phyloP scores from a whole-genome alignment of 495 filamentous ascomycete species.

The Aspergillus wentii region DNA sequence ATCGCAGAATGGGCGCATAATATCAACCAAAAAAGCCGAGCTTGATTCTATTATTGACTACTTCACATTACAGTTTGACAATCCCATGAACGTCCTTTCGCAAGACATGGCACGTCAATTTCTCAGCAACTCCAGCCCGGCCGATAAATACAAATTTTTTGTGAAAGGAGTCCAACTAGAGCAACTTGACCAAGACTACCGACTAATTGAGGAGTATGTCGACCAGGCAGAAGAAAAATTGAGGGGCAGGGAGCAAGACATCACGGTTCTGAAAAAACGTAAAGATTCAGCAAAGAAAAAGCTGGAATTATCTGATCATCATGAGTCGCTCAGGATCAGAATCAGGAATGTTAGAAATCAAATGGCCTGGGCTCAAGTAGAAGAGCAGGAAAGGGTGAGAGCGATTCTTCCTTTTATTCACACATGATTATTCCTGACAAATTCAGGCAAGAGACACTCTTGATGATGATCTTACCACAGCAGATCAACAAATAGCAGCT shows the following conservation, averaged over 20 bases:
- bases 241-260: slow-evolving; percentile 39
- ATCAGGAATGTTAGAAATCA: slow-evolving; percentile 49
- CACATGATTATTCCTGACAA: slow-evolving; percentile 3
- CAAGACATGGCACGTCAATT: slow-evolving; percentile 95
- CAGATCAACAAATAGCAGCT: slow-evolving; percentile 34
- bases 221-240: slow-evolving; percentile 66
- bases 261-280: slow-evolving; percentile 39
- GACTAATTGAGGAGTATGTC: slow-evolving; percentile 63
- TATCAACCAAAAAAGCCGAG: slow-evolving; percentile 80
- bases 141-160: slow-evolving; percentile 94
- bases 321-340: slow-evolving; percentile 49
- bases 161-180: slow-evolving; percentile 92
- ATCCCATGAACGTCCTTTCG: slow-evolving; percentile 95
- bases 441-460: slow-evolving; percentile 30
- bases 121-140: slow-evolving; percentile 72
- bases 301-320: slow-evolving; percentile 53
- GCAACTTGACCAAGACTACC: slow-evolving; percentile 87
- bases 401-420: not conserved
- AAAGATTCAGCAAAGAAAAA: slow-evolving; percentile 44
- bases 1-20: slow-evolving; percentile 57
- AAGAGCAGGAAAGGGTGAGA: slow-evolving; percentile 45
- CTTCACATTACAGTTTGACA: slow-evolving; percentile 91
- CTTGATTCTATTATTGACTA: slow-evolving; percentile 93
- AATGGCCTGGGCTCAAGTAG: slow-evolving; percentile 71
- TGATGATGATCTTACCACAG: slow-evolving; percentile 25